These are phyloP conservation scores for Dactylellina cionopaga DNA, from an alignment of 2,329 filamentous ascomycete genomes.

Conservation along the genomic window DNA sequence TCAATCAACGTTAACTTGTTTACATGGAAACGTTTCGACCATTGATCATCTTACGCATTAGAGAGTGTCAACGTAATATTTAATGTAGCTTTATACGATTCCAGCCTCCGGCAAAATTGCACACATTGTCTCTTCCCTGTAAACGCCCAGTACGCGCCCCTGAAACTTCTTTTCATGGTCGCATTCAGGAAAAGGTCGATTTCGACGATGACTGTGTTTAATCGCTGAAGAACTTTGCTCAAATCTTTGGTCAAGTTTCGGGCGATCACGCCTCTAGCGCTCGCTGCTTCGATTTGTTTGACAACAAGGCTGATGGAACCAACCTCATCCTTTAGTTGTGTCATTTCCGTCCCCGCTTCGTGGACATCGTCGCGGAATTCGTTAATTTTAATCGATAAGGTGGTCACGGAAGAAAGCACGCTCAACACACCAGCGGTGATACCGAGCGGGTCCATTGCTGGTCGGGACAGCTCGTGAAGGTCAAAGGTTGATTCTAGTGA, in stretches of 20 bases:
- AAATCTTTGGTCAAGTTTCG: background rate
- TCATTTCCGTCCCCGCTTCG: conserved; percentile 7
- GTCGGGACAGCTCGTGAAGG: too few species aligned
- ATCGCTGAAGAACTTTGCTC: background rate
- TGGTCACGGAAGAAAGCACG: background rate
- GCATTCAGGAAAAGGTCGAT: background rate
- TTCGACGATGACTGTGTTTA: background rate
- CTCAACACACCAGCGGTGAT: conserved; percentile 3
- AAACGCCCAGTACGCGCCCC: conserved; percentile 14
- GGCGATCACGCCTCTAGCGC: background rate
- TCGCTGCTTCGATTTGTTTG: background rate
- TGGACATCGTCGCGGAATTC: conserved; percentile 8
- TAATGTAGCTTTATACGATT: conserved; percentile 14
- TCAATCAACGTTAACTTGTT: too few species aligned
- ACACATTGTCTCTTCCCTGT: conserved; percentile 9
- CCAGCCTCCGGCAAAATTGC: background rate
- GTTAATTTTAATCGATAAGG: conserved; percentile 11
- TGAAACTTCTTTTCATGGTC: background rate
- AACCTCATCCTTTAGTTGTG: background rate
- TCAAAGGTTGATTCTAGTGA: too few species aligned
- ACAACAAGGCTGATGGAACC: background rate
- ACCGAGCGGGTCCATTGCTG: background rate
- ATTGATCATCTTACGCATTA: conserved; percentile 4
- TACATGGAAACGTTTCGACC: too few species aligned
- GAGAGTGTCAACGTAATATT: conserved; percentile 8